Evolutionary conservation across 176 grass and related monocot species (phyloP), one percentile per base, ranked within the genome.

Genomic region (Carex parvula): DNA sequence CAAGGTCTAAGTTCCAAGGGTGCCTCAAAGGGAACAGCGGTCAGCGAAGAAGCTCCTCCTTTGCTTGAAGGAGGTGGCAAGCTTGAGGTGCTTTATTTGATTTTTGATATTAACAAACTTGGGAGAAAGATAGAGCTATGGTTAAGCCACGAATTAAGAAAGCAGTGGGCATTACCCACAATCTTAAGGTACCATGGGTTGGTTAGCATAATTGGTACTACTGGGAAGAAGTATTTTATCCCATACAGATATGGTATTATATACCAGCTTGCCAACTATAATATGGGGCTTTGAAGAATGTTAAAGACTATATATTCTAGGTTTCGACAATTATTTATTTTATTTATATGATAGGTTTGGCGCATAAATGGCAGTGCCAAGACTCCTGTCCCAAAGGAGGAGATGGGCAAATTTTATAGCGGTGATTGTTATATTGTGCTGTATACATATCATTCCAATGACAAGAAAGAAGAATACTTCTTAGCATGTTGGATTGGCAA

Each of bases 401-500:
- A 98, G 21, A 88, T 87, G 77, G 95, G 95, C 41, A 98, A 98
- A 88, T 98, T 98, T 84, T 98, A 93, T 85, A 87, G 87, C 70
- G 92, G 91, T 73, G 92, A 98, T 84, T 98, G 95, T 82, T 98
- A 93, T 69, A 90, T 98, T 73, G 68, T 98, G 81, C 90, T 94
- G 64, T 98, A 93, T 75, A 87, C 91, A 18, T 98, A 98, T 84
- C 90, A 94, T 94, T 91, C 95, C 21, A 87, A 86, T 48, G 95
- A 98, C 42, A 98, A 87, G 82, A 98, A 90, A 92, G 95, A 98
- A 89, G 95, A 98, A 86, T 93, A 91, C 71, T 93, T 92, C 89
- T 87, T 97, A 75, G 86, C 57, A 52, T 88, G 87, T 84, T 97
- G 92, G 95, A 87, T 94, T 73, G 95, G 95, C 68, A 97, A 91